Base-by-base conservation (phyloP, 163 green algal species). In the Chlorella variabilis region DNA sequence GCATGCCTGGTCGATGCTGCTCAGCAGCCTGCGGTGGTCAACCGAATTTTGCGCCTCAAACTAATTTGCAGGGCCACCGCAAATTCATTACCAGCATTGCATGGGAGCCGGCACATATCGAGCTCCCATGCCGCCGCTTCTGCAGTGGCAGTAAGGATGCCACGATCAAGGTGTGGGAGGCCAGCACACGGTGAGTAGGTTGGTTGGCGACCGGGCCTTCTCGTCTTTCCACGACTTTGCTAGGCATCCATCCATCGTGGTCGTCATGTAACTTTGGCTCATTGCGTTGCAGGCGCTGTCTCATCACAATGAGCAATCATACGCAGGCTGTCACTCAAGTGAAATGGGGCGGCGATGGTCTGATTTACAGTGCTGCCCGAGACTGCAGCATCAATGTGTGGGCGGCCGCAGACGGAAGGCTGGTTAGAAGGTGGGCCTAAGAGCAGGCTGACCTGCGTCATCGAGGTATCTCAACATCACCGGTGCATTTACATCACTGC, bases 41-140 rank as follows among this genome's bases (percentile, higher is more conserved):
- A n/a, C n/a, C n/a, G n/a, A n/a, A n/a, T n/a, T n/a, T n/a, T n/a
- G n/a, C n/a, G n/a, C n/a, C n/a, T n/a, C n/a, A n/a, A n/a, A n/a
- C n/a, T n/a, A 20, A 49, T 33, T 69, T 63, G 25, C 80, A 80
- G 88, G 96, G 91, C 3, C 96, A 99, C 87, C 90, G 85, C 20
- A 98, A 98, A 84, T 97, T 92, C 85, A 94, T 99, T 56, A 98
- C 92, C 20, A 91, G 84, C 7, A 58, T 98, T 38, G 86, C 94
- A 6, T 99, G 96, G 96, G 94, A 99, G 91, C 97, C 97, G 0
- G 94, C 94, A 0, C 96, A 99, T 82, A 83, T 94, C 45, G 89
- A 87, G 29, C 85, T 94, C n/a, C 97, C 97, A 29, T 86, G 82
- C 38, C 76, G 87, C 15, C 88, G 92, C 23, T 95, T 99, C 77